Conservation (phyloP, 2,329 filamentous ascomycete genomes). For the Arthrobotrys entomopaga region DNA sequence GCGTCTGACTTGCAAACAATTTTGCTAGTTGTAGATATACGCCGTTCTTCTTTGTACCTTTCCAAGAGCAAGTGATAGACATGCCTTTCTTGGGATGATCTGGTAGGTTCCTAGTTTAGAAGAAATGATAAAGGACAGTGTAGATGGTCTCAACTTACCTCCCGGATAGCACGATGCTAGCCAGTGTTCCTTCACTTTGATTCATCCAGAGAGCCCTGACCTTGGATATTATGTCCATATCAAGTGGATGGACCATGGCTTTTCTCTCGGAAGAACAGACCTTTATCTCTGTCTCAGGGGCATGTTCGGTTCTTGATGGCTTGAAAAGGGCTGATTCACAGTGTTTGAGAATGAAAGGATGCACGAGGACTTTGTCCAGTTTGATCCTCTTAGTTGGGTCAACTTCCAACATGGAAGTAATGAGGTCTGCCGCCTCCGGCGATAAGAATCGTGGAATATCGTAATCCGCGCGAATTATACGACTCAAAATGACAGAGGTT, state of each 20-base stretch:
- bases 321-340: not conserved
- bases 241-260: not conserved
- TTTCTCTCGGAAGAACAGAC: no score
- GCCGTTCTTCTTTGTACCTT: conserved; percentile 4
- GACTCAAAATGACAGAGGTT: conserved; percentile 71
- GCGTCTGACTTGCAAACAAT: conserved; percentile 9
- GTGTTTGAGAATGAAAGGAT: conserved; percentile 73
- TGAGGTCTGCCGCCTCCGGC: conserved; percentile 77
- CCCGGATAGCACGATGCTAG: conserved; percentile 15
- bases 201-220: conserved; percentile 42
- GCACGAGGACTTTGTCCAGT: conserved; percentile 83
- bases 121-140: not conserved
- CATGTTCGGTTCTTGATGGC: no score
- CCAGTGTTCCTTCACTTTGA: conserved; percentile 14
- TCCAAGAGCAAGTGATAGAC: conserved; percentile 27
- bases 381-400: conserved; percentile 82
- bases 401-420: conserved; percentile 79
- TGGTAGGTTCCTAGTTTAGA: not conserved
- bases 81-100: conserved; percentile 31
- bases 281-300: no score
- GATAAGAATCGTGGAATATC: conserved; percentile 73
- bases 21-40: not conserved
- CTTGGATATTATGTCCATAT: conserved; percentile 42
- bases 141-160: conserved; percentile 14
- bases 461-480: conserved; percentile 71